Base-by-base conservation (phyloP, 495 filamentous ascomycete species). In the Stereocaulon alpinum region DNA sequence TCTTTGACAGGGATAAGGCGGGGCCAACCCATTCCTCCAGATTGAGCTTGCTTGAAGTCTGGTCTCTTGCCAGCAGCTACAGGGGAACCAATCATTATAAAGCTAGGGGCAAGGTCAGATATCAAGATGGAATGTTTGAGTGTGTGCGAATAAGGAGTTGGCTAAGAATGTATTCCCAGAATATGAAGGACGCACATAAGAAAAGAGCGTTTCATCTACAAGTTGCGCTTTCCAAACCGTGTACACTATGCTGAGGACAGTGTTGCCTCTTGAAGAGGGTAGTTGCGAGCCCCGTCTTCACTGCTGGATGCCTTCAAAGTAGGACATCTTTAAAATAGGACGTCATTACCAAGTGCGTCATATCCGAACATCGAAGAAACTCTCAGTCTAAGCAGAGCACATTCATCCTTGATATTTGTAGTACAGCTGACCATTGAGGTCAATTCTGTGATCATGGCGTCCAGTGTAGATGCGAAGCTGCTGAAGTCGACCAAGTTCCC, bases 401-500 rank as follows among this genome's bases (percentile, higher is more conserved):
- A 37, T 10, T 37, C 12, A 10, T 7, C 34, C 34, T 12, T 37
- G 2, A 37, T 11, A 37, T 7, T 7, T 58, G 24, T 15, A 49
- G 41, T 30, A 24, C 40, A 41, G 6, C 42, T 48, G 24, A 15
- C 37, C 24, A 44, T 32, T 10, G 4, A 55, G 56, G 40, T 20
- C 22, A 11, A 27, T 2, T 40, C 18, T 10, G 37, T 54, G 34
- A 73, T 64, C 40, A 91, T 90, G 87, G 86, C 85, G 63, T 80
- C 78, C 56, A 84, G 78, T 60, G 89, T 91, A 40, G 90, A 96
- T 70, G 82, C 86, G 59, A 95, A 94, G 79, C 80, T 93, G 69
- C 76, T 95, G 47, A 86, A 85, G 79, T 79, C 82, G 71, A 96
- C 89, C 56, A 96, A 95, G 69, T 96, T 96, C 66, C 93, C 93